A percentile compares a stretch with the other conserved stretches of the same genome.
These are phyloP conservation scores for Lactifluus hygrophoroides DNA, from an alignment of 768 basidiomycete genomes.

Conservation along the genomic window DNA sequence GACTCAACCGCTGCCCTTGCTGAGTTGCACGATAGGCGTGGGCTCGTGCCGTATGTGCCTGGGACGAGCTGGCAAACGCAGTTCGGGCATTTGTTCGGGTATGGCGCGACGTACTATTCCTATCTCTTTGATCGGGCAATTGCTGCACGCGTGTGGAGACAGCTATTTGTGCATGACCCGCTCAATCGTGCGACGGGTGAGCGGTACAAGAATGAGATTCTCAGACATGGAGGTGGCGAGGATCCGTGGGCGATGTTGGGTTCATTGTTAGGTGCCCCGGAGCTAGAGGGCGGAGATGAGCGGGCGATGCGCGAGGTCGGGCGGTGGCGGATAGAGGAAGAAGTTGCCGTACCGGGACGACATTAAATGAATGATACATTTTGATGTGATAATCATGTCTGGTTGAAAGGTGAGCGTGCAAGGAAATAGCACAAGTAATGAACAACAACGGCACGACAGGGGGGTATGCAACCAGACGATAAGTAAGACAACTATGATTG, in stretches of 20 bases:
- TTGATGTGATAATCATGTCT: not conserved
- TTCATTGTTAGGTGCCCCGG: slow-evolving; percentile 51
- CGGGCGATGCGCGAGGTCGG: slow-evolving; percentile 88
- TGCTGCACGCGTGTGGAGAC: slow-evolving; percentile 82
- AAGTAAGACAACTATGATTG: too few species aligned
- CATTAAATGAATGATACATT: slow-evolving; percentile 34
- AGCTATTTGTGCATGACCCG: slow-evolving; percentile 62
- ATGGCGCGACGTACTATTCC: slow-evolving; percentile 96
- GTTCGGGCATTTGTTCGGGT: slow-evolving; percentile 92
- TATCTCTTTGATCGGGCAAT: slow-evolving; percentile 96
- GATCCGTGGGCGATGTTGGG: slow-evolving; percentile 95
- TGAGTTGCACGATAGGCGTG: slow-evolving; percentile 54
- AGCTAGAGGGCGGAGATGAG: slow-evolving; percentile 63
- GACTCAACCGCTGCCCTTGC: slow-evolving; percentile 65
- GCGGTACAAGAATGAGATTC: slow-evolving; percentile 64
- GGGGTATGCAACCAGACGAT: too few species aligned
- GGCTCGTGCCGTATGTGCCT: slow-evolving; percentile 73
- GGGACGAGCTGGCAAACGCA: slow-evolving; percentile 93
- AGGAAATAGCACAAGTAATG: too few species aligned
- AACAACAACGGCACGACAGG: not conserved
- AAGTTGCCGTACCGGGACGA: slow-evolving; percentile 48
- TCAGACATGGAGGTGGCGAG: slow-evolving; percentile 78
- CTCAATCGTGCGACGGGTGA: slow-evolving; percentile 71
- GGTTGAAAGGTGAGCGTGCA: not conserved
- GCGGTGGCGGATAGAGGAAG: slow-evolving; percentile 77